Evolutionary conservation across 2,329 filamentous ascomycete species (phyloP), one percentile per base, ranked within the genome.

Genomic region (Colletotrichum incanum): DNA sequence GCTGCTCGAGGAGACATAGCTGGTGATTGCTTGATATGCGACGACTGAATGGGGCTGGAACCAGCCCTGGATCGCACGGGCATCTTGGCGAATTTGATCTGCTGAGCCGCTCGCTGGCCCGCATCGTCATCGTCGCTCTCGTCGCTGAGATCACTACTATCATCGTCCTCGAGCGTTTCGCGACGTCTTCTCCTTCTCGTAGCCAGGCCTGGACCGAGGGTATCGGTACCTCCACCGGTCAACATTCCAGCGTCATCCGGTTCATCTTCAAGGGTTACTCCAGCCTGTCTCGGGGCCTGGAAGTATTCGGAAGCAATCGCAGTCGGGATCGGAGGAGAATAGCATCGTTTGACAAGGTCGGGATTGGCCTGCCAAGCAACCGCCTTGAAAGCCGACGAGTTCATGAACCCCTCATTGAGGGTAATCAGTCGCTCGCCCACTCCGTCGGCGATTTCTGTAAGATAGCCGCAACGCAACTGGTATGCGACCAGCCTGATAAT

Each of bases 11-110:
- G 87, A 2, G 88, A 88, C 61, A 84, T 80, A 12, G 77, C 78
- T 3, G 84, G 84, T 4, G 87, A 86, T 72, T 92, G 91, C 55
- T 87, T 86, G 34, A 90, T 82, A 71, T 88, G 90, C 20, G 91
- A 91, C 18, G 88, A 90, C 75, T 94, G 92, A 47, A 93, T 91
- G 4, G 96, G 96, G 59, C 96, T 98, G 0, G 95, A 98, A 14
- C 94, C 96, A 34, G 95, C 94, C 67, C 96, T 91, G 75, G 91
- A 91, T 39, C 95, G 90, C 54, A 98, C 89, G 1, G 96, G 96
- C 94, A 98, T 96, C 83, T 98, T 98, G 60, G 93, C 91, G 82
- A 99, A 99, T 79, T 96, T 95, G 80, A 98, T 98, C 80, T 97
- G 94, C 79, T 97, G 94, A 2, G 93, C 93, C 55, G 93, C 93